Conservation (phyloP, 2,329 filamentous ascomycete genomes). For the Sporothrix sp. region DNA sequence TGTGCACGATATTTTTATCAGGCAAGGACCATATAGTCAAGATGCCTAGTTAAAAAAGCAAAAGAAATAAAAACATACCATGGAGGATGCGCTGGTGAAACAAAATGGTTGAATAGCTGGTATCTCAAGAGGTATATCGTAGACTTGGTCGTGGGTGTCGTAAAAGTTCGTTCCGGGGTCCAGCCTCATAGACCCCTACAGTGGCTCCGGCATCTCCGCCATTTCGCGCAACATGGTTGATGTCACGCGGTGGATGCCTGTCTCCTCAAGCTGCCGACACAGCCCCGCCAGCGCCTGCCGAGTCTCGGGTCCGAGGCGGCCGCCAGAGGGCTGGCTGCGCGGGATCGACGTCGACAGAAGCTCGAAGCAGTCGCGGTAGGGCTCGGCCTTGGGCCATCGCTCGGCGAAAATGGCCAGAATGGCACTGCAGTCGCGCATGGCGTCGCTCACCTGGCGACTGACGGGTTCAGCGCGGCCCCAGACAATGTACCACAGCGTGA, state of each 20-base stretch:
- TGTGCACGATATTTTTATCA: neutral
- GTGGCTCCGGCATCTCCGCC: neutral
- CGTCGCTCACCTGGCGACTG: conserved; percentile 18
- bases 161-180: too few species aligned
- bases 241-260: conserved; percentile 6
- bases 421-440: conserved; percentile 27
- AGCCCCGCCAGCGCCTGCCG: neutral
- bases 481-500: conserved; percentile 12
- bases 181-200: neutral
- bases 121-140: too few species aligned
- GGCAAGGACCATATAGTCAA: too few species aligned
- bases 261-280: neutral
- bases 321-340: conserved; percentile 4
- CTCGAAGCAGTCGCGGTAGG: conserved; percentile 28
- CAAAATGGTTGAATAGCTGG: too few species aligned
- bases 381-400: conserved; percentile 28
- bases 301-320: neutral
- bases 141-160: too few species aligned
- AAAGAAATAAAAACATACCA: too few species aligned
- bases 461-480: conserved; percentile 7
- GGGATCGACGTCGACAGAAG: conserved; percentile 19
- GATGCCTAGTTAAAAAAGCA: too few species aligned
- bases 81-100: too few species aligned
- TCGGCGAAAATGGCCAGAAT: conserved; percentile 29
- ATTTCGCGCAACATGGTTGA: conserved; percentile 10